Evolutionary conservation across 225 moss, liverwort and hornwort genomes (phyloP), one percentile per base, ranked within the genome.

Genomic region (Antitrichia curtipendula): DNA sequence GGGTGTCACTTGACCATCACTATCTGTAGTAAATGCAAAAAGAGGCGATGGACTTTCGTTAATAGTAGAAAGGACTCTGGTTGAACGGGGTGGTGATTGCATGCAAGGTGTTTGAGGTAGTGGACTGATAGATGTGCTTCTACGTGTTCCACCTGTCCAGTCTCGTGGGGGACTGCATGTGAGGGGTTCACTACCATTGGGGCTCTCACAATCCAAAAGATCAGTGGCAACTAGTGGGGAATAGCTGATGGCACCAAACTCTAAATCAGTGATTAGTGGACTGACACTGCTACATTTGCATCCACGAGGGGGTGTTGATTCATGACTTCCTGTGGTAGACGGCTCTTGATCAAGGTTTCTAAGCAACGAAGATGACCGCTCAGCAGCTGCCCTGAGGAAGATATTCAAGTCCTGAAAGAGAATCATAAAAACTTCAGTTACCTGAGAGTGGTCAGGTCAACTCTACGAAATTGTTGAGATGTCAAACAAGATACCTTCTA

Each of bases 21-120:
- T 45, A 47, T 68, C 73, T 40, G 54, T 17, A 45, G 43, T 47
- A 43, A 86, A 59, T 49, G 65, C 40, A 68, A 83, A 60, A 83
- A 88, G 27, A 53, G 88, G 86, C 32, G 76, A 86, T 58, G 88
- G 69, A 64, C 88, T 89, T 56, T 91, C 89, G 65, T 71, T 80
- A 20, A 89, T 80, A 36, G 87, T 86, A 54, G 77, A 81, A 52
- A 91, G 87, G 29, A 84, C 87, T 82, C 82, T 83, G 32, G 80
- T 78, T 43, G 88, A 91, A 73, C 87, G 79, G 18, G 87, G 91
- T 23, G 91, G 92, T 47, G 92, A 92, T 64, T 54, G 80, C 90
- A 92, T 90, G 90, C 52, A 82, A 47, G 92, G 90, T 28, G 89
- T 92, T 78, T 86, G 63, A 17, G 91, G 87, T 80, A 87, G 61